phyloP scores from a whole-genome alignment of 306 rosid genomes.

The Prunus salicina region DNA sequence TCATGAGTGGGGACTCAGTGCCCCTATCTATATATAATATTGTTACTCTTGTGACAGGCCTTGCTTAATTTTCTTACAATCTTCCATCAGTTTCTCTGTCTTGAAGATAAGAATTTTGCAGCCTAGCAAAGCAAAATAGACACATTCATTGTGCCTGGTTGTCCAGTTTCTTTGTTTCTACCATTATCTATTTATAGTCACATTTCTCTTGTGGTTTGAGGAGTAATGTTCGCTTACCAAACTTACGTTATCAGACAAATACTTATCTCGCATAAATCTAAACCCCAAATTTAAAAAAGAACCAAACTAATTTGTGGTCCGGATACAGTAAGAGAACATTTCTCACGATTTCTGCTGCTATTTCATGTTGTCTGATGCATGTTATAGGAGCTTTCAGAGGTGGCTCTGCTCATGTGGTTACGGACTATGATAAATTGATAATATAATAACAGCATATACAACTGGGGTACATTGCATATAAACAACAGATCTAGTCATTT shows the following conservation, averaged over 20 bases:
- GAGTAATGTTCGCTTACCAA: neutral
- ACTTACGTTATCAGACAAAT: neutral
- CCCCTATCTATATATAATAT: neutral
- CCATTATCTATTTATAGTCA: neutral
- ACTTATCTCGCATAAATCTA: neutral
- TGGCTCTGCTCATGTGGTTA: neutral
- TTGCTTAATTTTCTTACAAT: constrained; percentile 17
- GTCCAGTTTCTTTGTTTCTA: neutral
- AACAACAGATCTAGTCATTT: constrained; percentile 25
- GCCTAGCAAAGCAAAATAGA: neutral
- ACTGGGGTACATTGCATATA: constrained; percentile 27
- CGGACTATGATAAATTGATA: constrained; percentile 7
- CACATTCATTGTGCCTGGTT: neutral
- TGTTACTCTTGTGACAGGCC: constrained; percentile 13
- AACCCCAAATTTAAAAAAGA: neutral
- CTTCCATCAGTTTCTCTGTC: constrained; percentile 14
- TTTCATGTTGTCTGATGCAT: neutral
- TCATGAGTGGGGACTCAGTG: constrained; percentile 19
- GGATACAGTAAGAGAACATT: neutral
- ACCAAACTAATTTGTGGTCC: neutral
- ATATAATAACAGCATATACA: neutral
- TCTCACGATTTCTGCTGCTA: neutral
- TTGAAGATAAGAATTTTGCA: constrained; percentile 22
- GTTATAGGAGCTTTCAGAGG: too few relatives aligned
- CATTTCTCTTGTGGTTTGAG: neutral